A percentile compares a stretch with the other conserved stretches of the same genome.
phyloP scores from a whole-genome alignment of 495 filamentous ascomycete genomes.

The Neurospora intermedia region DNA sequence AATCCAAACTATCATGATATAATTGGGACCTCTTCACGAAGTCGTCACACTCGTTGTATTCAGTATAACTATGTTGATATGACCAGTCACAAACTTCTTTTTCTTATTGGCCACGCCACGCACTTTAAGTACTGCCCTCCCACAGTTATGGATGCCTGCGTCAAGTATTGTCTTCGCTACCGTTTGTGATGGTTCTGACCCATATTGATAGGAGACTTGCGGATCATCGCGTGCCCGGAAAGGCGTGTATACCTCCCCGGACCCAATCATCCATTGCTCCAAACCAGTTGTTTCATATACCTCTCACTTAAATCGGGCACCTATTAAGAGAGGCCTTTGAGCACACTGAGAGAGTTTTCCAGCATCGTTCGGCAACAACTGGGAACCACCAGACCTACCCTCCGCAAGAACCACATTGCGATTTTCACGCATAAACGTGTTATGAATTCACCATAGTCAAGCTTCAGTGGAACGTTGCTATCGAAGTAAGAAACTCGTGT shows the following conservation, averaged over 20 bases:
- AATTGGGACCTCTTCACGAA: background rate
- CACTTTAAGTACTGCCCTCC: background rate
- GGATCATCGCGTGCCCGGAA: background rate
- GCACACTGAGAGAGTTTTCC: background rate
- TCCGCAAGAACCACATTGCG: background rate
- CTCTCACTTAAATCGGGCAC: background rate
- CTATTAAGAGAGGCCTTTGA: background rate
- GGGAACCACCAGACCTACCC: background rate
- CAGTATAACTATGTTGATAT: background rate
- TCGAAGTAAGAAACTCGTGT: too few relatives aligned
- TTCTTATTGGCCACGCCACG: background rate
- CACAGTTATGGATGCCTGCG: background rate
- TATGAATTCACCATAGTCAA: background rate
- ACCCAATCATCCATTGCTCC: background rate
- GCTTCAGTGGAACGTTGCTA: background rate
- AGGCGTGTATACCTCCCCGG: background rate
- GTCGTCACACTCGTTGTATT: background rate
- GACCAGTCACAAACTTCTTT: background rate
- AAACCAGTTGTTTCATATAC: background rate
- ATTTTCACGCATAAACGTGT: background rate
- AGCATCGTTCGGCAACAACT: background rate
- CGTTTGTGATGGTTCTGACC: background rate
- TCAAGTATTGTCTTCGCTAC: background rate
- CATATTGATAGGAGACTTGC: background rate
- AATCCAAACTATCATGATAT: background rate